Evolutionary conservation across 139 green algal genomes (phyloP).

Genomic region (Closterium sp.): DNA sequence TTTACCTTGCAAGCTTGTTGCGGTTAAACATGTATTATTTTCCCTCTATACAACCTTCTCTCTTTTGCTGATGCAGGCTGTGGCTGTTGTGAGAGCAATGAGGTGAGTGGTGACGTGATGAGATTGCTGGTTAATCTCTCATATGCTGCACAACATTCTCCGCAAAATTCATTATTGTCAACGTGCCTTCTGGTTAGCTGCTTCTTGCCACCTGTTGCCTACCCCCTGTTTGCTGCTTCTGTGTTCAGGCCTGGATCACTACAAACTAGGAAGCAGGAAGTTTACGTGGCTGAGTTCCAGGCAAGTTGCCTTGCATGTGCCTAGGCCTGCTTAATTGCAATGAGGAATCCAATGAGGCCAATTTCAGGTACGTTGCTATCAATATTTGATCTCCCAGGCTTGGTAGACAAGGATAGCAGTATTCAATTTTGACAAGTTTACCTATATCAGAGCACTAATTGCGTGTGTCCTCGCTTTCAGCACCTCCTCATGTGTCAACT

Average conservation of each 20-base stretch:
- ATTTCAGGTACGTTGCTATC: no score
- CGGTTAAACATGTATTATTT: background rate
- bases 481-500: background rate
- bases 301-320: background rate
- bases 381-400: no score
- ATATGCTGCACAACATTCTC: background rate
- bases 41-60: background rate
- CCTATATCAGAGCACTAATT: background rate
- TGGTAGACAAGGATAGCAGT: no score
- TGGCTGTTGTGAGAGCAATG: background rate
- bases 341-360: no score
- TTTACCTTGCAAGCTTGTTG: no score
- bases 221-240: background rate
- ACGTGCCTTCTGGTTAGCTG: background rate
- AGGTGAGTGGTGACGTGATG: background rate
- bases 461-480: background rate
- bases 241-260: background rate
- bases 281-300: background rate
- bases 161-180: no score
- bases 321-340: no score
- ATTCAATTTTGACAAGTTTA: no score
- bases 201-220: background rate
- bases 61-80: background rate
- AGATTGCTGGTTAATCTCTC: background rate
- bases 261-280: background rate